Conservation (phyloP, 768 basidiomycete genomes). For the Lactifluus subvellereus region DNA sequence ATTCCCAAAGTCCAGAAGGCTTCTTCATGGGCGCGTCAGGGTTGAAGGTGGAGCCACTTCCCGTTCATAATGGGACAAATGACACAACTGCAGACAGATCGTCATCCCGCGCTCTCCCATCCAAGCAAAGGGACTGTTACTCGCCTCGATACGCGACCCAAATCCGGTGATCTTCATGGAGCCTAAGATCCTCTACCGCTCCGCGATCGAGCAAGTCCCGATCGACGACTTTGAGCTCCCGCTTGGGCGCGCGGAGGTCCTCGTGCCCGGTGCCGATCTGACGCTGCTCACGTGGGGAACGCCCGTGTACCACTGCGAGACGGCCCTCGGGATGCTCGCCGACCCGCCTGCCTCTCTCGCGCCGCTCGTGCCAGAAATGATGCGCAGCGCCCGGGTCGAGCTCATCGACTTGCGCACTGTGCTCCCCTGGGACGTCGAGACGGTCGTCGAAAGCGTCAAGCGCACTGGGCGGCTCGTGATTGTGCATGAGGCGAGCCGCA, state of each 20-base stretch:
- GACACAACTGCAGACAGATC: conserved; percentile 34
- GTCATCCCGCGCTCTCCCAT: conserved; percentile 94
- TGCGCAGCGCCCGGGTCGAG: conserved; percentile 71
- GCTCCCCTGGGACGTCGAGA: conserved; percentile 82
- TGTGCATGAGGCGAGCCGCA: conserved; percentile 88
- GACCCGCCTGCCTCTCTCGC: conserved; percentile 62
- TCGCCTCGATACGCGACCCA: conserved; percentile 84
- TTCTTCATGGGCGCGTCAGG: conserved; percentile 91
- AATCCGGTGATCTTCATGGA: conserved; percentile 96
- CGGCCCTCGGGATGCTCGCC: conserved; percentile 67
- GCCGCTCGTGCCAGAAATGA: conserved; percentile 53
- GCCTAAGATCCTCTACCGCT: conserved; percentile 89
- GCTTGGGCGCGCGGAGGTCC: conserved; percentile 71
- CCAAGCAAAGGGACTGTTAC: conserved; percentile 89
- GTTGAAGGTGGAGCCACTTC: conserved; percentile 53
- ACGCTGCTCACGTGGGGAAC: conserved; percentile 93
- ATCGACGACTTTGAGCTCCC: conserved; percentile 84
- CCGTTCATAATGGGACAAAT: neutral
- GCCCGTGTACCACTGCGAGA: conserved; percentile 84
- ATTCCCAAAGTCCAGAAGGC: conserved; percentile 92
- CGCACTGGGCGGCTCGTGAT: conserved; percentile 81
- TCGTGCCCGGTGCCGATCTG: conserved; percentile 72
- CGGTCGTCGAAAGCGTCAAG: conserved; percentile 74
- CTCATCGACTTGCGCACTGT: conserved; percentile 88
- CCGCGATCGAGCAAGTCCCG: conserved; percentile 91